Evolutionary conservation across 345 rosid species (phyloP).

Genomic region (Eutrema japonicum): DNA sequence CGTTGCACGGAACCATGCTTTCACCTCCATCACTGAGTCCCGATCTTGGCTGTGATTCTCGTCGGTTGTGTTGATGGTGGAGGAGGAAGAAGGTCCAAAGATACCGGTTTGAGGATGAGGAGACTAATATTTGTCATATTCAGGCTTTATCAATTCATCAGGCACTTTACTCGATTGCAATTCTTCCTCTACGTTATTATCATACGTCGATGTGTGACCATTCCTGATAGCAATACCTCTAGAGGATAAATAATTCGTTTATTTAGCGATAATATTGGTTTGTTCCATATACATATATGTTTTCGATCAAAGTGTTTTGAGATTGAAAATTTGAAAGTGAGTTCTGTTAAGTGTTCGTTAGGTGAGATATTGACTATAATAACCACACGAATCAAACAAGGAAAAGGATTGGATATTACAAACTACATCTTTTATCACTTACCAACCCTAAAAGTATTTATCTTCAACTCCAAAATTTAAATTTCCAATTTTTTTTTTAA

Average conservation of each 20-base stretch:
- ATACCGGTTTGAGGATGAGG: slow-evolving; percentile 88
- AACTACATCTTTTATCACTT: no score
- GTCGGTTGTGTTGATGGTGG: slow-evolving; percentile 17
- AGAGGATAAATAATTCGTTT: not conserved
- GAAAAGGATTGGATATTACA: no score
- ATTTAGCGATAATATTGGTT: not conserved
- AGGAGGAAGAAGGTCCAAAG: slow-evolving; percentile 63
- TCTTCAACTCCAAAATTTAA: not conserved
- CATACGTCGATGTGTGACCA: slow-evolving; percentile 59
- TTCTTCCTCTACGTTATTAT: slow-evolving; percentile 78
- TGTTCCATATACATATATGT: not conserved
- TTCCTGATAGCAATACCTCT: slow-evolving; percentile 46
- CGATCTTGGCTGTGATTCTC: slow-evolving; percentile 25
- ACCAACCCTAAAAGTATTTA: not conserved
- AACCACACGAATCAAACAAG: no score
- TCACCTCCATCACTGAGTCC: slow-evolving; percentile 59
- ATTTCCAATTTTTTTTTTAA: not conserved
- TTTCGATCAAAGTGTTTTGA: not conserved
- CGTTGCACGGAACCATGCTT: slow-evolving; percentile 91
- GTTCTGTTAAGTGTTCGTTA: not conserved
- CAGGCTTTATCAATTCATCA: slow-evolving; percentile 63
- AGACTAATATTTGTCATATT: slow-evolving; percentile 76
- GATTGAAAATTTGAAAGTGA: not conserved
- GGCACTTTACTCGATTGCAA: slow-evolving; percentile 51
- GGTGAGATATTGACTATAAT: slow-evolving; percentile 3